A percentile compares a stretch with the other conserved stretches of the same genome.
Evolutionary conservation across 257 asterid genomes (phyloP).

Genomic region (Perilla frutescens): DNA sequence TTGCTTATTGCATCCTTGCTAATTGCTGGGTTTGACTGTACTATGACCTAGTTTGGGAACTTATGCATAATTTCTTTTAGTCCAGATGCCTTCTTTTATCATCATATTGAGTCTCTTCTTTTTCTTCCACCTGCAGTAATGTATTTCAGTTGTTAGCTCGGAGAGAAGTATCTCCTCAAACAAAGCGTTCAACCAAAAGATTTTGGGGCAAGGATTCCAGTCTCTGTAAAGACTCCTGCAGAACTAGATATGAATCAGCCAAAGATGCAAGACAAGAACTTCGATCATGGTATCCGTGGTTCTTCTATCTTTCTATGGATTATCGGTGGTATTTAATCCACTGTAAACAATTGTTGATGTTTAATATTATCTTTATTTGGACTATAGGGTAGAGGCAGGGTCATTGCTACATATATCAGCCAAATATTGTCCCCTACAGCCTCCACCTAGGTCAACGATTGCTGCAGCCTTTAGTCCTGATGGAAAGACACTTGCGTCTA

Average conservation of each 20-base stretch:
- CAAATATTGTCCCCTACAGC: constrained; percentile 78
- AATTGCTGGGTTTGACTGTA: constrained; percentile 18
- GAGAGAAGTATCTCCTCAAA: constrained; percentile 80
- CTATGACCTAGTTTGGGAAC: constrained; percentile 16
- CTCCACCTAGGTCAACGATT: constrained; percentile 96
- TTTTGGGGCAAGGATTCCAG: constrained; percentile 66
- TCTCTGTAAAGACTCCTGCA: constrained; percentile 42
- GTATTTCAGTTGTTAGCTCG: constrained; percentile 67
- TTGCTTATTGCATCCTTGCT: background rate
- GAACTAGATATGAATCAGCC: constrained; percentile 52
- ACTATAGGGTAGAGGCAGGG: constrained; percentile 84
- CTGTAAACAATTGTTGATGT: background rate
- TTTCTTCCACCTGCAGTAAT: constrained; percentile 54
- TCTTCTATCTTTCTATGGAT: background rate
- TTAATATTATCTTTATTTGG: constrained; percentile 14
- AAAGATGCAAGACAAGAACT: constrained; percentile 76
- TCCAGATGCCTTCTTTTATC: constrained; percentile 9
- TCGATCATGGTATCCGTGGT: constrained; percentile 69
- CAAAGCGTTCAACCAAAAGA: constrained; percentile 62
- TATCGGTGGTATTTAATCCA: background rate
- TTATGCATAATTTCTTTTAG: background rate
- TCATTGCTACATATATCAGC: constrained; percentile 78
- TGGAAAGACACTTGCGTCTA: constrained; percentile 90
- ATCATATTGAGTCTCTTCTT: constrained; percentile 5
- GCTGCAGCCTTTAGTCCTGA: constrained; percentile 98